Conservation (phyloP, 116 monocot genomes). For the Dioscorea cayenensis region DNA sequence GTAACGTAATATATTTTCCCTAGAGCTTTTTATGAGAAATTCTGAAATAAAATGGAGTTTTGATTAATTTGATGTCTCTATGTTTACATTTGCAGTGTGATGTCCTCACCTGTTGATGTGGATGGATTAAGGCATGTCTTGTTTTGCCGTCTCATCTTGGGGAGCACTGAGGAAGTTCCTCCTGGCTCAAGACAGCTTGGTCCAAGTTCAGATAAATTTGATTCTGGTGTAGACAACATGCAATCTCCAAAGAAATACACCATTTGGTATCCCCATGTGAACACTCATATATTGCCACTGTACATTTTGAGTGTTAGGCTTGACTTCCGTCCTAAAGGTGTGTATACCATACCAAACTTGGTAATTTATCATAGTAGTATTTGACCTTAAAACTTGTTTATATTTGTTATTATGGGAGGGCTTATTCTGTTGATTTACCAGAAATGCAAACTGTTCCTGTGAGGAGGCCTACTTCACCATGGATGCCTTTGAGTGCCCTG, state of each 20-base stretch:
- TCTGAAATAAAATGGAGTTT: neutral
- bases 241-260: slow-evolving; percentile 41
- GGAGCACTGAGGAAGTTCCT: slow-evolving; percentile 37
- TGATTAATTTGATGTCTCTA: neutral
- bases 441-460: slow-evolving; percentile 9
- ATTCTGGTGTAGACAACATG: slow-evolving; percentile 56
- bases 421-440: slow-evolving; percentile 10
- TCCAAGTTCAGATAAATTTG: slow-evolving; percentile 38
- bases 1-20: slow-evolving; percentile 3
- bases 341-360: neutral
- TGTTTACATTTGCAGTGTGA: slow-evolving; percentile 26
- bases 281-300: slow-evolving; percentile 42
- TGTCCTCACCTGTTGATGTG: slow-evolving; percentile 25
- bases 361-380: neutral
- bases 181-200: slow-evolving; percentile 28
- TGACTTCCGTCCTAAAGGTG: slow-evolving; percentile 15
- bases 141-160: slow-evolving; percentile 56
- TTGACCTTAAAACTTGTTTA: neutral
- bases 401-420: neutral
- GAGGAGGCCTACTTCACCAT: slow-evolving; percentile 39
- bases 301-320: slow-evolving; percentile 35
- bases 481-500: slow-evolving; percentile 42
- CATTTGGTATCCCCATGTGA: slow-evolving; percentile 48
- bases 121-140: slow-evolving; percentile 44
- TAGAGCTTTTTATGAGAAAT: no score